A percentile compares a stretch with the other conserved stretches of the same genome.
Evolutionary conservation across 176 grass and related monocot genomes (phyloP).

Genomic region (Oryza meyeriana): DNA sequence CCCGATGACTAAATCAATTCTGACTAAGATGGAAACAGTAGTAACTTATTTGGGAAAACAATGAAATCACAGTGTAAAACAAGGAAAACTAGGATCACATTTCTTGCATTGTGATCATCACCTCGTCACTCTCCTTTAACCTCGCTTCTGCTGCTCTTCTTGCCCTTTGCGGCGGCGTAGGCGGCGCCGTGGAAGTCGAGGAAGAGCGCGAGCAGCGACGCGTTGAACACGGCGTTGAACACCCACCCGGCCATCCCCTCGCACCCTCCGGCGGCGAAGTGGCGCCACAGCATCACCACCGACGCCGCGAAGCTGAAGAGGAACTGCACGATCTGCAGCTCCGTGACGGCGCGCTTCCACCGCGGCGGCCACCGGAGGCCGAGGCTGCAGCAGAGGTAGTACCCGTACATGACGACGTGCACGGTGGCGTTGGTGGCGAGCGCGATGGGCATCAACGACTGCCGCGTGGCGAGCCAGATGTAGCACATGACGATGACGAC

Average conservation of each 20-base stretch:
- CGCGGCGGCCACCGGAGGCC: constrained; percentile 65
- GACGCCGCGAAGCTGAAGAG: constrained; percentile 80
- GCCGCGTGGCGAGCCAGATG: constrained; percentile 75
- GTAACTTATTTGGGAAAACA: not conserved
- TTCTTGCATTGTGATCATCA: not conserved
- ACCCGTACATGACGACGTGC: constrained; percentile 87
- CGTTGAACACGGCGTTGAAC: constrained; percentile 93
- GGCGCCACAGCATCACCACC: constrained; percentile 62
- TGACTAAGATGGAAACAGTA: not conserved
- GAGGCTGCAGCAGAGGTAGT: constrained; percentile 78
- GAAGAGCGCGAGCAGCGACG: constrained; percentile 78
- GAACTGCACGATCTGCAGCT: constrained; percentile 90
- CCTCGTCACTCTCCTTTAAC: constrained; percentile 19
- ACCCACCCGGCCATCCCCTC: constrained; percentile 78
- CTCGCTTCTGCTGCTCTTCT: not conserved
- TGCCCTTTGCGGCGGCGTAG: constrained; percentile 51
- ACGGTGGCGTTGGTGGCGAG: constrained; percentile 83
- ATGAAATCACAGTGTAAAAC: not conserved
- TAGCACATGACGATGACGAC: constrained; percentile 88
- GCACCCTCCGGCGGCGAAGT: constrained; percentile 68
- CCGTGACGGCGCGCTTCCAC: constrained; percentile 83
- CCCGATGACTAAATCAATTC: not conserved
- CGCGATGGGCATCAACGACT: constrained; percentile 76
- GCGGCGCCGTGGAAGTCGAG: constrained; percentile 71
- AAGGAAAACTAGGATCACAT: not conserved